Evolutionary conservation across 2,329 filamentous ascomycete species (phyloP), one percentile per base, ranked within the genome.

Genomic region (Rasamsonia emersonii): DNA sequence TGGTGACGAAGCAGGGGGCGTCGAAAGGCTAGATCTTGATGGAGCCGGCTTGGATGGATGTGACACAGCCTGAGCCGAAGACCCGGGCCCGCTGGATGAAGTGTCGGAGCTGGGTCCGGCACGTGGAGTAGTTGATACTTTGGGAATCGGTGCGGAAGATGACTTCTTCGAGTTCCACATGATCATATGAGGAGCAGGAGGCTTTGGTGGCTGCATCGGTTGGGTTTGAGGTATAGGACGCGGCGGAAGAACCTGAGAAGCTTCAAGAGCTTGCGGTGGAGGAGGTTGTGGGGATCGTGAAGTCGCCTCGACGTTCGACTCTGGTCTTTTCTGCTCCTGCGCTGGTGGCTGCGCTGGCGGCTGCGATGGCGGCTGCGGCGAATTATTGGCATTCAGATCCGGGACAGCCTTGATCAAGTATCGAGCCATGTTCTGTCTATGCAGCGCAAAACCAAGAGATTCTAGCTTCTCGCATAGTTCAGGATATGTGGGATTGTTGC

Each of bases 381-480:
- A 27, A 28, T 28, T 34, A 13, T 31, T 34, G 14, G 26, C 14
- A 29, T 24, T 38, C 14, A 53, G 37, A 33, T 50, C 45, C 10
- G 53, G 52, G 10, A 57, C 46, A 29, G 43, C 44, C 28, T 41
- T 47, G 18, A 56, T 56, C 10, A 77, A 48, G 38, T 61, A 62
- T 39, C 67, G 61, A 8, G 73, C 73, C 42, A 77, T 70, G 1
- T 59, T 52, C 4, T 68, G 64, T 33, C 71, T 59, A 39, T 75
- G 67, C 19, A 77, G 56, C 18, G 49, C 56, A 10, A 73, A 53
- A 0, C 66, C 68, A 42, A 59, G 59, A 2, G 42, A 46, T 39
- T 77, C 73, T 4, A 77, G 49, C 27, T 59, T 56, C 37, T 70
- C 62, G 43, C 73, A 77, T 3, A 77, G 50, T 30, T 70, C 61